Evolutionary conservation across 2,329 filamentous ascomycete species (phyloP), one percentile per base, ranked within the genome.

Genomic region (Colletotrichum sp.): DNA sequence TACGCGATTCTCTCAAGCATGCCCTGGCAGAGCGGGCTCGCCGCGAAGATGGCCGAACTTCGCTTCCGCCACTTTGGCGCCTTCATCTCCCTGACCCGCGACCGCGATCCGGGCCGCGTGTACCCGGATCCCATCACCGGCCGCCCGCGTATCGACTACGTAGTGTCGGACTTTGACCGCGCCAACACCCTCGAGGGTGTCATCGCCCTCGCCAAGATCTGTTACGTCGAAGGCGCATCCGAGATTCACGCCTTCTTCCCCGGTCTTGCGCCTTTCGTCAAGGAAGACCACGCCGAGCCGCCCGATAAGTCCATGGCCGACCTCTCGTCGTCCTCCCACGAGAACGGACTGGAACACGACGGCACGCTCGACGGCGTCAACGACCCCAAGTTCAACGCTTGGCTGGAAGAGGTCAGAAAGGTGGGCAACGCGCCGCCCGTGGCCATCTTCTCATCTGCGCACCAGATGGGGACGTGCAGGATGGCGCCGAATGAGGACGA

Each of bases 401-500:
- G 94, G 94, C 84, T 95, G 4, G 82, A 82, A 8, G 82, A 86
- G 68, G 76, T 93, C 15, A 84, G 88, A 71, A 81, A 81, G 44
- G 85, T 91, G 25, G 88, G 89, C 52, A 89, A 89, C 65, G 86
- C 84, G 74, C 87, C 88, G 22, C 90, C 91, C 0, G 85, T 88
- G 34, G 86, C 88, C 27, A 82, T 86, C n/a, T 95, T 92, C 80
- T 85, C 88, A 34, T 94, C 92, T n/a, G 95, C 94, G 22, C 95
- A 96, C 84, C 95, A 96, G 86, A 96, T 96, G 94, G 93, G 94
- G 27, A 92, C 92, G 12, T 95, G 93, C 80, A 88, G 93, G 4
- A 96, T 96, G 95, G 92, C 91, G 75, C 86, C 87, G 59, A 84
- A 83, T 77, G 83, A 84, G 71, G 83, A 85, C 34, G 85, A 85